A percentile compares a stretch with the other conserved stretches of the same genome.
phyloP scores from a whole-genome alignment of 2,329 filamentous ascomycete genomes.

The Xylariaceae sp. region DNA sequence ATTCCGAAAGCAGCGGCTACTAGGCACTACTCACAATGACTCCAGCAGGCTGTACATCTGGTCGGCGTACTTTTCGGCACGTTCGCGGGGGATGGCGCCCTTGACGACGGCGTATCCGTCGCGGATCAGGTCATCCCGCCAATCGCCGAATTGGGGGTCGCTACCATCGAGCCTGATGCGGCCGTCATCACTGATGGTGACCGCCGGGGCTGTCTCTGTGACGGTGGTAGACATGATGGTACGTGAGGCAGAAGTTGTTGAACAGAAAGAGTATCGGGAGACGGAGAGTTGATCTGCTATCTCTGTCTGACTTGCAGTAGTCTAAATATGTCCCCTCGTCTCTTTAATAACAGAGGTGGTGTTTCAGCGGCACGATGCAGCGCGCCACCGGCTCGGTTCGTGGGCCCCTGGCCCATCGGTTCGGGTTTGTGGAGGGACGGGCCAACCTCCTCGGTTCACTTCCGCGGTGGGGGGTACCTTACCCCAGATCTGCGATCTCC shows the following conservation, averaged over 20 bases:
- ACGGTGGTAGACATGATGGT: constrained; percentile 1
- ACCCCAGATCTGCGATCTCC: neutral
- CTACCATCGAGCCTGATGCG: neutral
- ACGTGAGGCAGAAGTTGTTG: no score
- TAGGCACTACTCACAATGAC: constrained; percentile 15
- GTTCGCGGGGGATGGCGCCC: constrained; percentile 33
- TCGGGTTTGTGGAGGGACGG: constrained; percentile 1
- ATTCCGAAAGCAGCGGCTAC: no score
- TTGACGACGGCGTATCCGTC: constrained; percentile 30
- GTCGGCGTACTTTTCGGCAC: constrained; percentile 27
- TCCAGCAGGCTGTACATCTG: constrained; percentile 15
- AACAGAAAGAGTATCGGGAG: no score
- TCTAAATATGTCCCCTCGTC: neutral
- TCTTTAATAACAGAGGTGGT: neutral
- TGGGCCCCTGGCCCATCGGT: neutral
- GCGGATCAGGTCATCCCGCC: constrained; percentile 1
- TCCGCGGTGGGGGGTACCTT: neutral
- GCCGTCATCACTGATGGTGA: neutral
- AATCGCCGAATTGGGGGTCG: neutral
- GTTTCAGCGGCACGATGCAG: neutral
- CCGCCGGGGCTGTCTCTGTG: neutral
- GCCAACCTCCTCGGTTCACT: constrained; percentile 1
- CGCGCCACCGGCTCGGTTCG: neutral
- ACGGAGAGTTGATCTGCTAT: no score
- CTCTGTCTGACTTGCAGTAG: neutral